Evolutionary conservation across 331 rosid genomes (phyloP).

Genomic region (Telfairia occidentalis): DNA sequence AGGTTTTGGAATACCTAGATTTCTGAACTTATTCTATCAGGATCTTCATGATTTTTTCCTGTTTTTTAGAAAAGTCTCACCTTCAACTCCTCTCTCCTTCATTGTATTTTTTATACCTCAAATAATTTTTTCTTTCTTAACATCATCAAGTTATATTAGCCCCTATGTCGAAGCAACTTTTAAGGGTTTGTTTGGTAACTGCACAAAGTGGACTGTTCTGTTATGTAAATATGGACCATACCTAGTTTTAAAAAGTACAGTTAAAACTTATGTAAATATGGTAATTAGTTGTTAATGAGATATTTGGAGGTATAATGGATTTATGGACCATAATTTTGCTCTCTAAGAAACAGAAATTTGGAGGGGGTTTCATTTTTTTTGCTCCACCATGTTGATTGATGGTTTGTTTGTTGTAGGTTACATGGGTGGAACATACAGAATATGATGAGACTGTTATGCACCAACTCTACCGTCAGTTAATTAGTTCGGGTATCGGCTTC

Average conservation of each 20-base stretch:
- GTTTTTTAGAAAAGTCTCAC: background rate
- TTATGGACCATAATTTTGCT: background rate
- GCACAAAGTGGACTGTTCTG: background rate
- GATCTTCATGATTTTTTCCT: background rate
- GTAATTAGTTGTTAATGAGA: background rate
- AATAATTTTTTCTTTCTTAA: background rate
- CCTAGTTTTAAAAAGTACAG: background rate
- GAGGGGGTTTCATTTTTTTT: background rate
- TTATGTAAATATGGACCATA: background rate
- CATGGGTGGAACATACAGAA: conserved; percentile 76
- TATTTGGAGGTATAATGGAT: background rate
- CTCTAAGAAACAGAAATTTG: background rate
- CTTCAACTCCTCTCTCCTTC: background rate
- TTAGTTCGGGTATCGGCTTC: conserved; percentile 54
- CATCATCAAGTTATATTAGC: background rate
- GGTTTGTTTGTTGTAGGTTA: conserved; percentile 45
- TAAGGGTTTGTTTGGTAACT: background rate
- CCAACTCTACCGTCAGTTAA: conserved; percentile 40
- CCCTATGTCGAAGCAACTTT: background rate
- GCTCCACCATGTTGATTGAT: conserved; percentile 2
- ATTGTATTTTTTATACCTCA: background rate
- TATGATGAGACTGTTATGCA: conserved; percentile 60
- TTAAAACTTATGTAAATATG: background rate
- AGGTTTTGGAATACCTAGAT: background rate
- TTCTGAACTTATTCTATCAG: conserved; percentile 1